A percentile compares a stretch with the other conserved stretches of the same genome.
Conservation (phyloP, 768 basidiomycete species). For the Suillus sp. region DNA sequence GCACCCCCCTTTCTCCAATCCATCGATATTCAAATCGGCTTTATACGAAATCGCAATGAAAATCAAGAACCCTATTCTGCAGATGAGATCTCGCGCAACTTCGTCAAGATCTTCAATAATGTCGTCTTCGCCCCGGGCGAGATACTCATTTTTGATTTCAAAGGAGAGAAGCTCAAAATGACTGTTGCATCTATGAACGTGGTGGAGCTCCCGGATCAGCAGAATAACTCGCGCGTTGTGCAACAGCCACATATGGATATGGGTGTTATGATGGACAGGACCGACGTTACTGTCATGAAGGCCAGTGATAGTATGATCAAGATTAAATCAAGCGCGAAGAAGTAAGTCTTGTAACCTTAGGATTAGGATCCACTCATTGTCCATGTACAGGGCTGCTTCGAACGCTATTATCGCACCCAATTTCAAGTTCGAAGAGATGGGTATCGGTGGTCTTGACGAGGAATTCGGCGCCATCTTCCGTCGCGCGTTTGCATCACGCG, state of each 20-base stretch:
- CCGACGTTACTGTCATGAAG: slow-evolving; percentile 90
- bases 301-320: slow-evolving; percentile 80
- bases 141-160: slow-evolving; percentile 83
- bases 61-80: slow-evolving; percentile 74
- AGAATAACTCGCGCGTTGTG: slow-evolving; percentile 45
- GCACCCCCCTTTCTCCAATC: slow-evolving; percentile 70
- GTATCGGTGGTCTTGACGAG: slow-evolving; percentile 94
- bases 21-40: slow-evolving; percentile 79
- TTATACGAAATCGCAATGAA: slow-evolving; percentile 55
- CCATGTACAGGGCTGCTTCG: slow-evolving; percentile 65
- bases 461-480: slow-evolving; percentile 98
- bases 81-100: slow-evolving; percentile 80
- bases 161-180: slow-evolving; percentile 80
- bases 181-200: slow-evolving; percentile 59
- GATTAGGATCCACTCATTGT: slow-evolving; percentile 8
- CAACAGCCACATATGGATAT: slow-evolving; percentile 40
- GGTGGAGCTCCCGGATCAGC: slow-evolving; percentile 64
- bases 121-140: slow-evolving; percentile 71
- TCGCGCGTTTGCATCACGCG: slow-evolving; percentile 95
- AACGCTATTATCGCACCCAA: slow-evolving; percentile 97
- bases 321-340: slow-evolving; percentile 89
- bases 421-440: slow-evolving; percentile 99
- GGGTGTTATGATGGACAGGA: slow-evolving; percentile 87
- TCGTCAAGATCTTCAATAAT: slow-evolving; percentile 74
- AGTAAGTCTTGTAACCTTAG: slow-evolving; percentile 48